Conservation (phyloP, 495 filamentous ascomycete species). For the Penicillium manginii region DNA sequence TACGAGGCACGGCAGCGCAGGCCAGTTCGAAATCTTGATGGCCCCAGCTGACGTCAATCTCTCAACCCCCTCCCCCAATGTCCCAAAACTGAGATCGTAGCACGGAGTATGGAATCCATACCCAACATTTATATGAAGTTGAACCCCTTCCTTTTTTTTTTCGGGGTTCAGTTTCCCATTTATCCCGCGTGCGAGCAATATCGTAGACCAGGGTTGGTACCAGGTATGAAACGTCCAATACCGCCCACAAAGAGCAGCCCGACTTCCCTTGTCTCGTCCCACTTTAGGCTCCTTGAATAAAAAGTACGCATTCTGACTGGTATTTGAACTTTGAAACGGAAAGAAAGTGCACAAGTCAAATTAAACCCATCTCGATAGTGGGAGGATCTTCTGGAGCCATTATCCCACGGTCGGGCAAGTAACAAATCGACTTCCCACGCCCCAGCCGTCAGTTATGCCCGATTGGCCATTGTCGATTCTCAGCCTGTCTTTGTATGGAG, state of each 20-base stretch:
- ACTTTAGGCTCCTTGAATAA: slow-evolving; percentile 4
- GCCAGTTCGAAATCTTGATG: background rate
- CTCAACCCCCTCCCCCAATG: background rate
- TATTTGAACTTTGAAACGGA: background rate
- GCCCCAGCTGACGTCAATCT: background rate
- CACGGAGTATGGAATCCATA: background rate
- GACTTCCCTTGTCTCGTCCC: background rate
- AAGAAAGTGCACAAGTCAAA: no score
- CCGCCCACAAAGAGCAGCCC: background rate
- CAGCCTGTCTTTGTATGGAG: no score
- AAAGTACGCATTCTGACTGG: background rate
- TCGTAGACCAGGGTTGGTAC: background rate
- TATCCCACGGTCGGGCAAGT: no score
- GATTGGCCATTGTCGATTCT: no score
- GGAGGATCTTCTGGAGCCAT: no score
- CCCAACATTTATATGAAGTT: background rate
- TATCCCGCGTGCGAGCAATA: background rate
- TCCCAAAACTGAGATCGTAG: no score
- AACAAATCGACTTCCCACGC: background rate
- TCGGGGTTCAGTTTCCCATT: background rate
- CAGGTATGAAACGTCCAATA: slow-evolving; percentile 2
- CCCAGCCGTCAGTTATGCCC: background rate
- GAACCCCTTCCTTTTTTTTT: background rate
- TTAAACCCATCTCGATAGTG: no score
- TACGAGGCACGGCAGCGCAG: background rate